phyloP scores from a whole-genome alignment of 805 yeast genomes.

The Maudiozyma bulderi region DNA sequence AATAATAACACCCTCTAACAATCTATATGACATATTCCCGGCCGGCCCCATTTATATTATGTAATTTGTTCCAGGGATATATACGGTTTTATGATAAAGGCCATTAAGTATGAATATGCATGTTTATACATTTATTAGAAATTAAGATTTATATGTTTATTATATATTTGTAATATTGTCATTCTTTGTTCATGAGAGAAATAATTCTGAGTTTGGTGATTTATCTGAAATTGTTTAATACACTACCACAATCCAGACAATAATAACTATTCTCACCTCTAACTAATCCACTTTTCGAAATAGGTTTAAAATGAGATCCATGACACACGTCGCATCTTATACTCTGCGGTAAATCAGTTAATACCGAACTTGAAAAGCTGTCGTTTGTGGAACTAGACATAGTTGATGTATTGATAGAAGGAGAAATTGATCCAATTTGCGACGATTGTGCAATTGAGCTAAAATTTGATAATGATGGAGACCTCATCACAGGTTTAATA shows the following conservation, averaged over 20 bases:
- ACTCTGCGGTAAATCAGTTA: not conserved
- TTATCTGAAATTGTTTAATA: constrained; percentile 13
- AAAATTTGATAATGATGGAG: not conserved
- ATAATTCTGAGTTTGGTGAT: not conserved
- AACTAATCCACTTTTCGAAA: constrained; percentile 2
- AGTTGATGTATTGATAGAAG: not conserved
- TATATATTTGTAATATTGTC: no score
- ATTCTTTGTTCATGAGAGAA: not conserved
- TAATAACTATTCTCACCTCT: constrained; percentile 4
- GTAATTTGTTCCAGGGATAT: no score
- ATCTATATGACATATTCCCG: no score
- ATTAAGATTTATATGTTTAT: not conserved
- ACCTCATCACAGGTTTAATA: not conserved
- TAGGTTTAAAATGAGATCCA: constrained; percentile 7
- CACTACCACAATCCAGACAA: constrained; percentile 12
- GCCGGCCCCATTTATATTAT: no score
- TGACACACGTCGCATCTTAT: constrained; percentile 10
- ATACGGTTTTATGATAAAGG: no score
- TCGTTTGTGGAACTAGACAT: not conserved
- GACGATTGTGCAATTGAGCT: not conserved
- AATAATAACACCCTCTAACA: no score
- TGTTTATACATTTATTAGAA: not conserved
- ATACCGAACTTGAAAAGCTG: not conserved
- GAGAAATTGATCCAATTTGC: not conserved
- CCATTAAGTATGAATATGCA: not conserved